phyloP scores from a whole-genome alignment of 2,329 filamentous ascomycete genomes.

The Pleoardoris graminearum region DNA sequence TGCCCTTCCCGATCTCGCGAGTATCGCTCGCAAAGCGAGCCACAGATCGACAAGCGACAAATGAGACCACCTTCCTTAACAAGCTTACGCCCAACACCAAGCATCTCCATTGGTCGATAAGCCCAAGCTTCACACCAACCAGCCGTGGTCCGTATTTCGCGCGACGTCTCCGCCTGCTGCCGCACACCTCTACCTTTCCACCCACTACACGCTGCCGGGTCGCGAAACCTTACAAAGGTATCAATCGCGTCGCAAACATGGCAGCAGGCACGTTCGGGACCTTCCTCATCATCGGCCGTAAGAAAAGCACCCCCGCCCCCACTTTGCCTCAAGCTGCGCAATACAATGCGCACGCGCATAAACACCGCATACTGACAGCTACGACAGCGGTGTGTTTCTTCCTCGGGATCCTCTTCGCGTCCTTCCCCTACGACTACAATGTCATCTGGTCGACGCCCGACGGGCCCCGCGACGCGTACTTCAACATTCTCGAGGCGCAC shows the following conservation, averaged over 20 bases:
- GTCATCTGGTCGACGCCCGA: conserved; percentile 76
- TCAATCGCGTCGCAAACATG: conserved; percentile 28
- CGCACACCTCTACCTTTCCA: conserved; percentile 4
- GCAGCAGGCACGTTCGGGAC: conserved; percentile 75
- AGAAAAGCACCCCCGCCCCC: too few relatives aligned
- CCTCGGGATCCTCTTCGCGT: conserved; percentile 94
- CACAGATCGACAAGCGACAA: conserved; percentile 13
- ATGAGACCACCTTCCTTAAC: conserved; percentile 34
- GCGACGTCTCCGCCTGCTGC: conserved; percentile 12
- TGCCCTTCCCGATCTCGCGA: conserved; percentile 2
- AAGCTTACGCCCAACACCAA: conserved; percentile 26
- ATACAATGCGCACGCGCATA: neutral
- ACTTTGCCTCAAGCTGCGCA: too few relatives aligned
- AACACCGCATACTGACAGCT: conserved; percentile 16
- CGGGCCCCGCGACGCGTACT: conserved; percentile 67
- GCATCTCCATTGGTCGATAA: conserved; percentile 31
- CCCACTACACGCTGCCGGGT: neutral
- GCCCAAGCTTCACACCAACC: conserved; percentile 19
- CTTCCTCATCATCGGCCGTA: conserved; percentile 95
- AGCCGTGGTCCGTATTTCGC: conserved; percentile 18
- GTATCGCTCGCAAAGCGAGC: neutral
- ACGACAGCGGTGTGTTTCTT: conserved; percentile 79
- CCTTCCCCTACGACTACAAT: conserved; percentile 93
- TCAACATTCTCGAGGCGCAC: conserved; percentile 84
- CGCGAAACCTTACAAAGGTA: conserved; percentile 12